These are phyloP conservation scores for Claviceps sp. DNA, from an alignment of 2,329 filamentous ascomycete species.

Conservation along the genomic window DNA sequence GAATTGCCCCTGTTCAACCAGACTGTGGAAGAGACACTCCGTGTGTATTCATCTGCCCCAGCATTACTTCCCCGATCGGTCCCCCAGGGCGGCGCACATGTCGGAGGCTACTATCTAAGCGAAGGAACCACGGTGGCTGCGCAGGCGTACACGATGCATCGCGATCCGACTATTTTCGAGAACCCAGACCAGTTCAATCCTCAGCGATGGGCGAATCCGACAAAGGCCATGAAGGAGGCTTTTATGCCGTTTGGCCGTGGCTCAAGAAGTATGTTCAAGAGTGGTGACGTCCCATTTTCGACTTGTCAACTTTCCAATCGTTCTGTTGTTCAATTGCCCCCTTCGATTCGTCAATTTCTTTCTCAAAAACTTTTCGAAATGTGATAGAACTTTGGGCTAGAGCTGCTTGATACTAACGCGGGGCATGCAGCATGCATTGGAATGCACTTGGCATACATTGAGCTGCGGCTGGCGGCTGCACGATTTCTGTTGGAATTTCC, in stretches of 20 bases:
- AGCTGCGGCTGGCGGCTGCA: constrained; percentile 36
- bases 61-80: constrained; percentile 25
- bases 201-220: constrained; percentile 11
- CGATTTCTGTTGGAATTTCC: constrained; percentile 38
- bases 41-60: constrained; percentile 28
- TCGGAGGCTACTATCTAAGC: constrained; percentile 27
- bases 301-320: too few species aligned
- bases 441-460: constrained; percentile 41
- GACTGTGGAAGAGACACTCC: constrained; percentile 31
- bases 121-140: constrained; percentile 25
- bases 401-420: not conserved
- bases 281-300: not conserved
- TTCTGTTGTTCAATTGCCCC: too few species aligned
- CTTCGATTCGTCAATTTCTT: too few species aligned
- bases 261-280: constrained; percentile 23
- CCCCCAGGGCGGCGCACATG: constrained; percentile 22
- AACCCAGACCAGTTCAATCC: constrained; percentile 19
- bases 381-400: too few species aligned
- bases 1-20: constrained; percentile 26
- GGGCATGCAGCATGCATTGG: constrained; percentile 33
- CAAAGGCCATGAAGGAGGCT: constrained; percentile 29
- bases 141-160: constrained; percentile 34
- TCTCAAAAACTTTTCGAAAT: too few species aligned
- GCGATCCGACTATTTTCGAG: constrained; percentile 25
- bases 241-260: constrained; percentile 42